Evolutionary conservation across 805 yeast genomes (phyloP), one percentile per base, ranked within the genome.

Genomic region (Nadsonia fulvescens): DNA sequence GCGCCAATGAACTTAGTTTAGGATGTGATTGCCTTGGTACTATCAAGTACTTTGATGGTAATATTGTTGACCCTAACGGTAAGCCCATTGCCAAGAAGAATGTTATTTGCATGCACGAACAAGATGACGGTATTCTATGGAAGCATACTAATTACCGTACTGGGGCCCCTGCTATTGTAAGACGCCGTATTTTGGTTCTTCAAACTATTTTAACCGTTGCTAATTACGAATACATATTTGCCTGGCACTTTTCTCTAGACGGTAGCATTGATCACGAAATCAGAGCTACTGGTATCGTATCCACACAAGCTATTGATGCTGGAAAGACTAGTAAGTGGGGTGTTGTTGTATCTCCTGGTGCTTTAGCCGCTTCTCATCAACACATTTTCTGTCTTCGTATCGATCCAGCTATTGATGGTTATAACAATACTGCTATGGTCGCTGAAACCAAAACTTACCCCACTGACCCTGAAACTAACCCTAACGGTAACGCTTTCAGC

Each of bases 1-100:
- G 60, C 39, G 89, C 77, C 40, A 74, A 77, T 53, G 63, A 63
- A 32, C 59, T 76, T 46, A 56, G 51, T 22, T 58, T 76, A 35
- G 91, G 91, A 27, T 76, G 91, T 52, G 86, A 76, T 53, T 76
- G 91, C 63, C 60, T 76, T 25, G 91, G 91, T 41, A 70, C 68
- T 37, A 75, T 76, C 49, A 70, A 73, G 49, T 76, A 76, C 56
- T 47, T 75, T 42, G 82, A 75, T 44, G 67, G 72, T 32, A 47
- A 60, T 36, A 61, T 70, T 40, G 54, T 63, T 35, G 61, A 66
- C 40, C 58, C 63, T 27, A 54, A 55, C 23, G 89, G 86, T 51
- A 66, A 66, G 33, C 71, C 77, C 20, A 50, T 53, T 27, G 53
- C 69, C 29, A 54, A 71, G 34, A 71, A 76, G 42, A 70, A 68